Evolutionary conservation across 192 early-diverging fungal genomes (phyloP), one percentile per base, ranked within the genome.

Genomic region (Backusella macrospora): DNA sequence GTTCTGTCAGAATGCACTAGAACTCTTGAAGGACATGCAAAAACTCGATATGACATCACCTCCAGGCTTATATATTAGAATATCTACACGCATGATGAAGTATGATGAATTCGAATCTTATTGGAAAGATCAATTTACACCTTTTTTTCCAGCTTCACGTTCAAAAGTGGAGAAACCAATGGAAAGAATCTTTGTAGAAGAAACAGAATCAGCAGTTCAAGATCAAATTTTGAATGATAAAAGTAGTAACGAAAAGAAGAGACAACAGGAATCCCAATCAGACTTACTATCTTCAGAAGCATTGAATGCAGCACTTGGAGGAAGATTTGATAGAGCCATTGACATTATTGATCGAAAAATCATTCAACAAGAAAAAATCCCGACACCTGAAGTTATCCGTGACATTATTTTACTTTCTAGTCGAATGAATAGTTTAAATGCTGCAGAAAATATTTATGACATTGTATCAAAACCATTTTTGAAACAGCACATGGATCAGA

Each of bases 301-400:
- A 29, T 29, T 73, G 3, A 63, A 74, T 6, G 72, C 69, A 14
- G 75, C 72, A 15, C 52, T 70, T 38, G 18, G 44, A 8, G 68
- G 75, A 4, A 38, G 66, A 9, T 77, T 74, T 39, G 79, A 73
- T 42, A 40, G 70, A 3, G 75, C 76, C 23, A 14, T 76, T 1
- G 9, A 46, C 15, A 71, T 81, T 16, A 42, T 81, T 18, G 40
- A 77, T 21, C 26, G 73, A 6, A 55, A 70, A 39, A 81, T 81
- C 18, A 47, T 81, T 14, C 44, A 70, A 10, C 29, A 70, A 15
- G 73, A 59, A 13, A 46, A 64, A 47, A 47, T 74, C 4, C 80
- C 80, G 40, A 68, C 75, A 4, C 76, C 80, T n/a, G 76, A 82
- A 14, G 70, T 64, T 18, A 46, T 74, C 4, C 76, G 76, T n/a